A percentile compares a stretch with the other conserved stretches of the same genome.
phyloP scores from a whole-genome alignment of 306 rosid genomes.

The Senna siamea region DNA sequence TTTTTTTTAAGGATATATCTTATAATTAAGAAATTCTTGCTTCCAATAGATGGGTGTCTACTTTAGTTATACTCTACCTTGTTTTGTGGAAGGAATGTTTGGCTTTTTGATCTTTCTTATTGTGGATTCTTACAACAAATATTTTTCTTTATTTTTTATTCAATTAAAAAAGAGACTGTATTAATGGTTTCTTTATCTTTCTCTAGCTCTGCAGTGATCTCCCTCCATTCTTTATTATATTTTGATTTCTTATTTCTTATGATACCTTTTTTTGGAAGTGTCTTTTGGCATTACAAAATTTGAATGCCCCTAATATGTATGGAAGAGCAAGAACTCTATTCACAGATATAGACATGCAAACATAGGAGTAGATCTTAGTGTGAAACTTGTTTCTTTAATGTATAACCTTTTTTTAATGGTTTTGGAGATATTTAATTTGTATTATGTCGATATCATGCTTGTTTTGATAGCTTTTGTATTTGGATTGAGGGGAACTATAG shows the following conservation, averaged over 20 bases:
- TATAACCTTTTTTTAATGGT: slow-evolving; percentile 56
- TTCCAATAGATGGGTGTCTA: not conserved
- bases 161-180: not conserved
- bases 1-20: no score
- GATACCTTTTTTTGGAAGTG: slow-evolving; percentile 13
- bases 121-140: slow-evolving; percentile 50
- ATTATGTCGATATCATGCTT: no score
- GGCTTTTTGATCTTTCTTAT: slow-evolving; percentile 40
- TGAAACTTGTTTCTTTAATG: slow-evolving; percentile 48
- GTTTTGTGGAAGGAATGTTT: slow-evolving; percentile 47
- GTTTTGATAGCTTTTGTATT: no score
- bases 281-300: slow-evolving; percentile 27
- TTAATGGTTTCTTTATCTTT: slow-evolving; percentile 43
- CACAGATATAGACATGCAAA: slow-evolving; percentile 24
- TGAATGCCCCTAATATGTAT: slow-evolving; percentile 20
- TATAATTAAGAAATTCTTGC: no score
- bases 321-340: slow-evolving; percentile 41
- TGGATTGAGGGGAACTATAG: no score
- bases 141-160: slow-evolving; percentile 17
- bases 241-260: not conserved
- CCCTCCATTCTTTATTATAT: slow-evolving; percentile 2
- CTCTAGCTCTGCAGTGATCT: slow-evolving; percentile 37
- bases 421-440: no score
- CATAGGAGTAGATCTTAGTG: slow-evolving; percentile 29
- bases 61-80: slow-evolving; percentile 30